These are phyloP conservation scores for Penicillium sp. DNA, from an alignment of 2,329 filamentous ascomycete genomes.

Conservation along the genomic window DNA sequence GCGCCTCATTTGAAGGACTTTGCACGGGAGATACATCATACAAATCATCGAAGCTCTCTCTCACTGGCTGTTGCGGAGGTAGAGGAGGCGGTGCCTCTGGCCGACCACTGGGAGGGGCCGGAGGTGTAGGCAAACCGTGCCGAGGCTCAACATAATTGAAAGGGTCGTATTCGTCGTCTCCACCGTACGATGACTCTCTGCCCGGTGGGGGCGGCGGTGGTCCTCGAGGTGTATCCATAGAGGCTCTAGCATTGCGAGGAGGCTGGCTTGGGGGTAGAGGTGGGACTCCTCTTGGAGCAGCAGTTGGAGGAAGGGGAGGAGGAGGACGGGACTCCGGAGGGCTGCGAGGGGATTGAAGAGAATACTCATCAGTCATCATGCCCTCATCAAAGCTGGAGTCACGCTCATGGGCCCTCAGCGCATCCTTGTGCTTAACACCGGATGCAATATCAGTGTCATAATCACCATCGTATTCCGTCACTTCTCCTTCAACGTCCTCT, in stretches of 20 bases:
- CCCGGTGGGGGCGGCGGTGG: constrained; percentile 48
- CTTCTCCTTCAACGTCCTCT: constrained; percentile 71
- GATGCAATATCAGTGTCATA: constrained; percentile 97
- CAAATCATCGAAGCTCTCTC: constrained; percentile 46
- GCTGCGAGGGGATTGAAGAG: constrained; percentile 49
- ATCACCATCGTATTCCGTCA: constrained; percentile 94
- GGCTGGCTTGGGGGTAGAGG: constrained; percentile 66
- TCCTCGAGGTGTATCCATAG: constrained; percentile 34
- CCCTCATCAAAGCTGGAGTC: constrained; percentile 74
- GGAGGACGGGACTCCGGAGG: constrained; percentile 38
- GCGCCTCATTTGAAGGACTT: constrained; percentile 33
- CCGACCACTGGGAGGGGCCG: constrained; percentile 15
- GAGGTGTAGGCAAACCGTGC: constrained; percentile 29
- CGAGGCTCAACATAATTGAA: constrained; percentile 52
- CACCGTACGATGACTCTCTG: constrained; percentile 38
- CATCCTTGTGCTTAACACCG: constrained; percentile 91
- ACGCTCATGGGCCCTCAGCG: constrained; percentile 75
- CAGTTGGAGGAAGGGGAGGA: constrained; percentile 58
- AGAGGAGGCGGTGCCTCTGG: constrained; percentile 28
- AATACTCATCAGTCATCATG: constrained; percentile 55
- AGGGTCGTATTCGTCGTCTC: constrained; percentile 55
- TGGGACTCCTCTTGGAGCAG: constrained; percentile 61
- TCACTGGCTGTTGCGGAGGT: constrained; percentile 28
- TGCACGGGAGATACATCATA: constrained; percentile 45
- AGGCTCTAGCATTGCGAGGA: constrained; percentile 44